Evolutionary conservation across 805 yeast species (phyloP), one percentile per base, ranked within the genome.

Genomic region (Wickerhamomyces ciferrii): DNA sequence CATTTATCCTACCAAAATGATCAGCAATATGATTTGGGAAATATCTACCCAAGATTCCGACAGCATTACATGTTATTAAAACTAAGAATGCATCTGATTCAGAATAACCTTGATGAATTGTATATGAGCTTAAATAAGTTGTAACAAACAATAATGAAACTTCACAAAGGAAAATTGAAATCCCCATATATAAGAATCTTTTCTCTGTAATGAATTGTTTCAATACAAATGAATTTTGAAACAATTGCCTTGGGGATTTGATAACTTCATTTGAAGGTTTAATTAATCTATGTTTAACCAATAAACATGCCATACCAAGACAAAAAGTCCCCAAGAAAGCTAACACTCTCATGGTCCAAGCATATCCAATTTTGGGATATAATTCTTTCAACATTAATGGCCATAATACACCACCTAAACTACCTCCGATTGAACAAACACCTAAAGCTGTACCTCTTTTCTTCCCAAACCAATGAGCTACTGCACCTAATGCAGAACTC

Each of bases 381-480:
- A 79, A 58, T 13, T 68, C 57, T 47, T 74, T 65, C 48, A 81
- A 61, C 59, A 78, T 62, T 35, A 82, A 61, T 1, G 89, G 87
- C 57, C 79, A 76, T 5, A 81, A 56, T 11, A 81, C 69, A 4
- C 89, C 90, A 2, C 88, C 89, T 7, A 80, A 61, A 4, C 85
- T 78, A 1, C 87, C 87, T 2, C 88, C 89, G 10, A 79, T 63
- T 46, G 83, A 78, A 4, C 84, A 83, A 3, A 81, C 52, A 0
- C 88, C 87, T 32, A 80, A 67, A 6, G 84, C 86, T 45, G 71
- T 58, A 0, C 84, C 88, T 49, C 87, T 69, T 47, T 72, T 75
- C 21, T 62, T 66, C 47, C 66, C 59, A 54, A 83, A 84, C 78
- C 84, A 83, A 53, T 84, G 90, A 38, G 82, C 74, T 6, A 80